A percentile compares a stretch with the other conserved stretches of the same genome.
Conservation (phyloP, 192 early-diverging fungal species). For the Coemansia sp. region DNA sequence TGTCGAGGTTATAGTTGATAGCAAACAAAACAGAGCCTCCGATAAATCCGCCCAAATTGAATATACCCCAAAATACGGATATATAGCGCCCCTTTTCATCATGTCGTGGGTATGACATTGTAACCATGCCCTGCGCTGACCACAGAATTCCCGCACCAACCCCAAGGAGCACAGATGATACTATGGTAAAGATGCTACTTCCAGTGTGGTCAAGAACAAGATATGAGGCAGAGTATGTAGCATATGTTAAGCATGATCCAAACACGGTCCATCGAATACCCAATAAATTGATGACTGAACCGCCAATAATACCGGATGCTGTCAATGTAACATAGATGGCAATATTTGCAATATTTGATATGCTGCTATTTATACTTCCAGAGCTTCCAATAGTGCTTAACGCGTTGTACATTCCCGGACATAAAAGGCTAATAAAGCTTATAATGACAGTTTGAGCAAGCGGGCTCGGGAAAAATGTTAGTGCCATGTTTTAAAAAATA, state of each 20-base stretch:
- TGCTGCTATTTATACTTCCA: constrained; percentile 51
- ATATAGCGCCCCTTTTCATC: constrained; percentile 74
- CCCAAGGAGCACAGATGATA: constrained; percentile 71
- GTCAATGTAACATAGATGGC: constrained; percentile 72
- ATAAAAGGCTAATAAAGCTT: constrained; percentile 68
- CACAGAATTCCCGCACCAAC: constrained; percentile 74
- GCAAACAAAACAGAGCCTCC: constrained; percentile 67
- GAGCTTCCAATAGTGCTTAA: constrained; percentile 59
- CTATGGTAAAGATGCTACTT: constrained; percentile 59
- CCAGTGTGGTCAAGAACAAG: constrained; percentile 59
- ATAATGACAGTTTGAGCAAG: constrained; percentile 63
- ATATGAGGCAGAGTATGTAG: constrained; percentile 69
- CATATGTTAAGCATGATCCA: constrained; percentile 63
- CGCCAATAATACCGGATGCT: constrained; percentile 68
- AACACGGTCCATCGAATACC: constrained; percentile 66
- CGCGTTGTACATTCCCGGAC: constrained; percentile 74
- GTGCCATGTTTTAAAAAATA: neutral
- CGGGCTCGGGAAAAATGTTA: constrained; percentile 44
- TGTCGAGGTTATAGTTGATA: constrained; percentile 52
- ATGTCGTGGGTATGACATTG: constrained; percentile 79
- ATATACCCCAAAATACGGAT: constrained; percentile 79
- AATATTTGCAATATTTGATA: constrained; percentile 65
- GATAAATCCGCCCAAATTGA: constrained; percentile 73
- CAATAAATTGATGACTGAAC: constrained; percentile 72
- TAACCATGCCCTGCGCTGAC: constrained; percentile 71